A percentile compares a stretch with the other conserved stretches of the same genome.
Conservation (phyloP, 2,329 filamentous ascomycete species). For the Calonectria fujianensis region DNA sequence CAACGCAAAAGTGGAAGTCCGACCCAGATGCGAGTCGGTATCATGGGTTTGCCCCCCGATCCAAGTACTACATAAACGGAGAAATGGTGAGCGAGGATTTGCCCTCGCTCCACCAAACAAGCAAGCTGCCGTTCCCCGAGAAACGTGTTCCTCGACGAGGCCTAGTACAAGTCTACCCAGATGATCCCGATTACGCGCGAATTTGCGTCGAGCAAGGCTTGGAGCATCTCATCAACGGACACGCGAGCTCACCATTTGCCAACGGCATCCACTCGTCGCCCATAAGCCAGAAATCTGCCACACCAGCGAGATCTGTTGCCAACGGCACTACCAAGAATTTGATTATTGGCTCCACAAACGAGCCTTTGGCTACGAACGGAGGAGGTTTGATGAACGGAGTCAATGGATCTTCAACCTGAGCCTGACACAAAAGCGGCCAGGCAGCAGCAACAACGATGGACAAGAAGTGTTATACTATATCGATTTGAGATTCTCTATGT, state of each 20-base stretch:
- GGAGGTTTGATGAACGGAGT: conserved; percentile 57
- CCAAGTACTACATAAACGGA: conserved; percentile 77
- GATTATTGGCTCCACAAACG: conserved; percentile 44
- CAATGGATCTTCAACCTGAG: conserved; percentile 52
- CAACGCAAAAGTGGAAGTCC: conserved; percentile 74
- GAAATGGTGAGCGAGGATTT: conserved; percentile 70
- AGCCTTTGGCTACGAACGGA: conserved; percentile 51
- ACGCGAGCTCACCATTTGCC: conserved; percentile 64
- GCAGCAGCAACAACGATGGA: conserved; percentile 37
- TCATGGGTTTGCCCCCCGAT: conserved; percentile 73
- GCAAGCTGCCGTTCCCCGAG: conserved; percentile 73
- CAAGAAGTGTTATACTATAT: conserved; percentile 46
- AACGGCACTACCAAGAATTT: conserved; percentile 58
- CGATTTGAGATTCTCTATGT: conserved; percentile 54
- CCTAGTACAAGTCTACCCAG: conserved; percentile 70
- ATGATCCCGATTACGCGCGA: conserved; percentile 74
- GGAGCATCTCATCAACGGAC: conserved; percentile 70
- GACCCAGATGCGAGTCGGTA: conserved; percentile 74
- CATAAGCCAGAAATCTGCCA: conserved; percentile 60
- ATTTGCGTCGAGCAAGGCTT: conserved; percentile 76
- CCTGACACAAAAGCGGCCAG: conserved; percentile 36
- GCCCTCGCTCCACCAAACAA: conserved; percentile 67
- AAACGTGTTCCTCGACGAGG: conserved; percentile 73
- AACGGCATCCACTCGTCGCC: conserved; percentile 71
- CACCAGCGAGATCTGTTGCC: conserved; percentile 50